phyloP scores from a whole-genome alignment of 257 asterid species.

The Striga asiatica region DNA sequence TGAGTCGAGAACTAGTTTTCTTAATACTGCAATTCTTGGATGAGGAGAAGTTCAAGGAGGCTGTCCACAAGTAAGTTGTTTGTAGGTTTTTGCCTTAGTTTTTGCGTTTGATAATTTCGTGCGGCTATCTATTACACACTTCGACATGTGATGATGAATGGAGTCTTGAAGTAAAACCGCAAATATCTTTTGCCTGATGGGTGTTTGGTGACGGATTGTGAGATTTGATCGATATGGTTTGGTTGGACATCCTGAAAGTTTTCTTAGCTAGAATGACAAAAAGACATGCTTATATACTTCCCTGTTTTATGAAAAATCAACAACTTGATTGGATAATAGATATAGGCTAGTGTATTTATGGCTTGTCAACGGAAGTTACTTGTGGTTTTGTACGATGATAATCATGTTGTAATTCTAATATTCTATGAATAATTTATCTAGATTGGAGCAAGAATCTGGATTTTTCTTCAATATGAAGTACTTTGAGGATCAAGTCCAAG shows the following conservation, averaged over 20 bases:
- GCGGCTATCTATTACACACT: too few species aligned
- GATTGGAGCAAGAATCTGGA: constrained; percentile 97
- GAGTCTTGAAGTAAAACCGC: too few species aligned
- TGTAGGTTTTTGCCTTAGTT: constrained; percentile 1
- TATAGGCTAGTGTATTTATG: too few species aligned
- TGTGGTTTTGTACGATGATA: constrained; percentile 14
- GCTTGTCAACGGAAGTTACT: not conserved
- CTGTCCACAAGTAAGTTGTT: constrained; percentile 72
- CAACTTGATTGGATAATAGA: too few species aligned
- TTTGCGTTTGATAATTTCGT: not conserved
- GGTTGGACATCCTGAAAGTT: too few species aligned
- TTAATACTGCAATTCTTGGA: constrained; percentile 91
- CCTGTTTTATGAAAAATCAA: too few species aligned
- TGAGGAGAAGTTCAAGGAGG: constrained; percentile 92
- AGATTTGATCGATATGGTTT: too few species aligned
- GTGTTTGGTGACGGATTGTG: too few species aligned
- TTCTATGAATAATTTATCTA: constrained; percentile 20
- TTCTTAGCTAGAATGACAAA: too few species aligned
- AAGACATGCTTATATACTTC: too few species aligned
- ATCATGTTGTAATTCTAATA: too few species aligned
- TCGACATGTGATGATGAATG: not conserved
- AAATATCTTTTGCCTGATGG: too few species aligned
- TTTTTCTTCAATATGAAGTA: constrained; percentile 91
- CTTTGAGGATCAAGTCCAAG: constrained; percentile 93
- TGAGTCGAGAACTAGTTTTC: constrained; percentile 97